Evolutionary conservation across 371 early-diverging fungal species (phyloP), one percentile per base, ranked within the genome.

Genomic region (Umbelopsis sp.): DNA sequence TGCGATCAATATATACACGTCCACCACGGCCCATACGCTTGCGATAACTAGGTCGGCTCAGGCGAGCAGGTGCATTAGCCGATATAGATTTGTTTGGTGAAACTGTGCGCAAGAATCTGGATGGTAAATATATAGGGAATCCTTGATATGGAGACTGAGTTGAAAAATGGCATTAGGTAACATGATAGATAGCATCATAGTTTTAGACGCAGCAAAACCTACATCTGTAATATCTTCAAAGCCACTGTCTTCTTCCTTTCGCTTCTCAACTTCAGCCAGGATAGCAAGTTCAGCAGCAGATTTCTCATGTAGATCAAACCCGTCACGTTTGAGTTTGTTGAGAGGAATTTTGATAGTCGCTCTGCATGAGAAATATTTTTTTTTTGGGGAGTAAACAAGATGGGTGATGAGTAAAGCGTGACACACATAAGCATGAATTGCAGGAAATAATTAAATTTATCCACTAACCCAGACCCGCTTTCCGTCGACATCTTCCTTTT

Each of bases 11-110:
- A 63, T 81, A 83, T 16, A 85, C 75, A 51, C 89, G 84, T 22
- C 89, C 89, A 51, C 89, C 87, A 71, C 89, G 86, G 22, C 89
- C 89, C 37, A 85, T 63, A 25, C 89, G 85, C 70, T 79, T 82
- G 68, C 89, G 78, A 68, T 80, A 86, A 2, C 73, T 75, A 0
- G 71, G 66, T 53, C 76, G 68, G 65, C 70, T 64, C 52, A 69
- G 72, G 38, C 73, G 68, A 65, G 71, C 53, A 14, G 67, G 67
- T n/a, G 72, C 11, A 18, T 37, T 50, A 4, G 57, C 51, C 48
- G 50, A 65, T 41, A 29, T 64, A 45, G 50, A 46, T 29, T 67
- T 46, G 22, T 37, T 24, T 14, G 65, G n/a, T 41, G 37, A 18
- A 18, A 76, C 62, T 6, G 66, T 48, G 52, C 80, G 74, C 68